Evolutionary conservation across 73 alveolate species (phyloP), one percentile per base, ranked within the genome.

Genomic region (Paraurostyla sp.): DNA sequence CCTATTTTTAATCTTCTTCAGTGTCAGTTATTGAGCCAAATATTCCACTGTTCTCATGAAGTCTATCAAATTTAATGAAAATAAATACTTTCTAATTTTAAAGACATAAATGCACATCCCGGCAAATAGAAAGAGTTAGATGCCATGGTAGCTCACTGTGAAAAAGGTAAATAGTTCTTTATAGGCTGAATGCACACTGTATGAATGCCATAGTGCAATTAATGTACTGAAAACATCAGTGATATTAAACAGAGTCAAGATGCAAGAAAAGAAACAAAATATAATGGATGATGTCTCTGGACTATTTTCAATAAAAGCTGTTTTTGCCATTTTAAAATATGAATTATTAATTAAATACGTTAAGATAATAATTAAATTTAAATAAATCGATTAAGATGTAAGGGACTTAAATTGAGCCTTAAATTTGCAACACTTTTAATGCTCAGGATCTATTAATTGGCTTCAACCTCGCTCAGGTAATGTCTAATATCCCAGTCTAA

Each of bases 61-160:
- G 13, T 22, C 82, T 65, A 65, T 32, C 7, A 32, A 65, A 20
- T 38, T 7, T 16, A 9, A 38, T 36, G 32, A 38, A 7, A 16
- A 65, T 35, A 65, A 9, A 38, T 65, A 65, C 82, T 35, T 65
- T 65, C 58, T 3, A 18, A 65, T 65, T 9, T 35, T 22, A 40
- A 65, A 65, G 38, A 65, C 46, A 65, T 65, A 65, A 32, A 65
- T 38, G 25, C 82, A 65, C 58, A 65, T 65, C 13, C 56, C 82
- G 1, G 27, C 29, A 40, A 65, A 65, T 22, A 65, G 58, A 7
- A 65, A 35, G 1, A 65, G 2, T 65, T 65, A 30, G 6, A 65
- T 15, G 7, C 82, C 82, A 65, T 65, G 82, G 41, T 65, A 65
- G 23, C 82, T 65, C 16, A 65, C 58, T 65, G 82, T 65, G 23